Evolutionary conservation across 2,329 filamentous ascomycete genomes (phyloP).

Genomic region (Ophiocordyceps australis): DNA sequence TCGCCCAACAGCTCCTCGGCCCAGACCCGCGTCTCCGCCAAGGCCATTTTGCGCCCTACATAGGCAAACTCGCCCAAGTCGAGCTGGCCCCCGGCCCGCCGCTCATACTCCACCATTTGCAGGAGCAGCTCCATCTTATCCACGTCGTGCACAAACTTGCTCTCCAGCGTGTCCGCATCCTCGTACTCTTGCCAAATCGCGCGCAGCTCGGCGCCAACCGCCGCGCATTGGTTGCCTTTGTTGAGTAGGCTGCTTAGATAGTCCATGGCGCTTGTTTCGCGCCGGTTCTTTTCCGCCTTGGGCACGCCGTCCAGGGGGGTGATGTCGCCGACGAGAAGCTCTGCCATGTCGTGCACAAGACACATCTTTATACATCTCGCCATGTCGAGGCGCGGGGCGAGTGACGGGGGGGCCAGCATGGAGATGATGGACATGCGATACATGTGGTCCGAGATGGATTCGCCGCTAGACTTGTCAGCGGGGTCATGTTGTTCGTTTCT

Average conservation of each 20-base stretch:
- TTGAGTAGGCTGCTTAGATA: slow-evolving; percentile 62
- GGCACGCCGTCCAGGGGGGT: slow-evolving; percentile 76
- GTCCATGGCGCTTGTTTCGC: slow-evolving; percentile 82
- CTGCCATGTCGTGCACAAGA: slow-evolving; percentile 93
- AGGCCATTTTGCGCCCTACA: slow-evolving; percentile 53
- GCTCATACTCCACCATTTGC: slow-evolving; percentile 96
- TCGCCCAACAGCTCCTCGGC: slow-evolving; percentile 59
- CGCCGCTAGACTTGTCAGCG: slow-evolving; percentile 42
- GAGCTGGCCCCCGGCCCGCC: slow-evolving; percentile 39
- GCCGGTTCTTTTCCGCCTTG: slow-evolving; percentile 76
- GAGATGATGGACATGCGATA: slow-evolving; percentile 97
- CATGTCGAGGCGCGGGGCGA: slow-evolving; percentile 57
- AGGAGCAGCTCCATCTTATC: slow-evolving; percentile 92
- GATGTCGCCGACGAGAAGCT: slow-evolving; percentile 87
- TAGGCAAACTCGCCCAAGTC: slow-evolving; percentile 79
- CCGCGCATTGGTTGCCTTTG: slow-evolving; percentile 54
- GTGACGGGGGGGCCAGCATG: slow-evolving; percentile 67
- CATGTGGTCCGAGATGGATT: slow-evolving; percentile 97
- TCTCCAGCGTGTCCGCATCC: slow-evolving; percentile 66
- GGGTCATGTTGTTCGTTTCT: slow-evolving; percentile 1
- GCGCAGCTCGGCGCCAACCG: slow-evolving; percentile 50
- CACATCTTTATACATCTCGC: slow-evolving; percentile 86
- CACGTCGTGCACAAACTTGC: slow-evolving; percentile 83
- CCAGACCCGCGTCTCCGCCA: slow-evolving; percentile 70
- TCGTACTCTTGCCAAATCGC: slow-evolving; percentile 93